Evolutionary conservation across 1,284 basidiomycete species (phyloP).

Genomic region (Blastosporella zonata): DNA sequence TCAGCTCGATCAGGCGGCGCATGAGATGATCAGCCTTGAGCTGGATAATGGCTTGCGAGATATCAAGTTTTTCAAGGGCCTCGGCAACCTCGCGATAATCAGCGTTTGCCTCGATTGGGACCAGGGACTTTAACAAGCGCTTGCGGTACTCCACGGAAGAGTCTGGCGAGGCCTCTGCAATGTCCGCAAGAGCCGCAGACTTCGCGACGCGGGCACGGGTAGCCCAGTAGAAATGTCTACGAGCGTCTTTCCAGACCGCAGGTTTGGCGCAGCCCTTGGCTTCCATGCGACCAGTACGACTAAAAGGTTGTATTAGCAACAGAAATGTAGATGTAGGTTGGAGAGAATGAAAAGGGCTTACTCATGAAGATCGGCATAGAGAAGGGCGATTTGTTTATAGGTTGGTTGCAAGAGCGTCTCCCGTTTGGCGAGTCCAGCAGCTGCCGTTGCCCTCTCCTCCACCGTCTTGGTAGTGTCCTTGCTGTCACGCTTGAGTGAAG

Average conservation of each 20-base stretch:
- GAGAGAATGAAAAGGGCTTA: slow-evolving; percentile 39
- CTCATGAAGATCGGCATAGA: slow-evolving; percentile 98
- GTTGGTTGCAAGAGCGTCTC: slow-evolving; percentile 86
- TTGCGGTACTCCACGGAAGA: slow-evolving; percentile 58
- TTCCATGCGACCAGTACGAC: slow-evolving; percentile 95
- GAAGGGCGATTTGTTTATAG: slow-evolving; percentile 90
- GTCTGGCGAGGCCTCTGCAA: slow-evolving; percentile 63
- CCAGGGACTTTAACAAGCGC: slow-evolving; percentile 56
- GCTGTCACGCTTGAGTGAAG: slow-evolving; percentile 76
- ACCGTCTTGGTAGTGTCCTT: slow-evolving; percentile 69
- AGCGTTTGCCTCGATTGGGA: slow-evolving; percentile 48
- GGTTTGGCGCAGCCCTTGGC: slow-evolving; percentile 91
- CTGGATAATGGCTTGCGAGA: slow-evolving; percentile 55
- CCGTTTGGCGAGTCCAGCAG: slow-evolving; percentile 68
- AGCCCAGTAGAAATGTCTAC: slow-evolving; percentile 96
- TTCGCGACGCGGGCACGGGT: slow-evolving; percentile 77
- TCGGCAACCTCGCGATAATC: slow-evolving; percentile 56
- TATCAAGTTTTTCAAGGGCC: slow-evolving; percentile 65
- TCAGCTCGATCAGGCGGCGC: slow-evolving; percentile 57
- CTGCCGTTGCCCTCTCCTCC: slow-evolving; percentile 72
- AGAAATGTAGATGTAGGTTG: neutral
- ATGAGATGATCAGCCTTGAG: slow-evolving; percentile 65
- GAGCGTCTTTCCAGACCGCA: slow-evolving; percentile 84
- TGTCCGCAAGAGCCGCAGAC: slow-evolving; percentile 54
- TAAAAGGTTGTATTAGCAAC: slow-evolving; percentile 33